phyloP scores from a whole-genome alignment of 1,284 basidiomycete genomes.

The Rhodofomes roseus region DNA sequence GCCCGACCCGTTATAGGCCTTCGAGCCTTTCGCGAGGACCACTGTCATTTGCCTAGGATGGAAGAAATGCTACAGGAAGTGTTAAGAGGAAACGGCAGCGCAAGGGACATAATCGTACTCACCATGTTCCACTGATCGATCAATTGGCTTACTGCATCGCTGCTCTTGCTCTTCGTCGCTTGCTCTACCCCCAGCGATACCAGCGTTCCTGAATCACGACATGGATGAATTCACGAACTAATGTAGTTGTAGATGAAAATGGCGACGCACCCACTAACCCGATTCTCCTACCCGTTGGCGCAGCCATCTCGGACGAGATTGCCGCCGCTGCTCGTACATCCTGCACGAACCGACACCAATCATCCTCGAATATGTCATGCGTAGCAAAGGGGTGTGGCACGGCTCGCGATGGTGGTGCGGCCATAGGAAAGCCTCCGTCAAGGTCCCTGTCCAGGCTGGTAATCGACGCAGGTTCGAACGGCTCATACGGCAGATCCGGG shows the following conservation, averaged over 20 bases:
- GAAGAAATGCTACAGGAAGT: neutral
- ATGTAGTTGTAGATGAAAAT: neutral
- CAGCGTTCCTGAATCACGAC: neutral
- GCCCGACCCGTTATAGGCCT: neutral
- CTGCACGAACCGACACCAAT: constrained; percentile 30
- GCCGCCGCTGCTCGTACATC: constrained; percentile 2
- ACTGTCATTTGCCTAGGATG: neutral
- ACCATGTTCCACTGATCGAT: neutral
- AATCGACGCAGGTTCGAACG: constrained; percentile 4
- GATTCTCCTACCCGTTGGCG: neutral
- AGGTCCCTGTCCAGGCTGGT: constrained; percentile 8
- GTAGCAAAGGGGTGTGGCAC: constrained; percentile 33
- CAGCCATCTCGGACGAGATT: neutral
- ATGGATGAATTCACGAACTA: neutral
- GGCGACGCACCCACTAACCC: neutral
- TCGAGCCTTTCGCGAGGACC: neutral
- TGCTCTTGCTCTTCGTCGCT: neutral
- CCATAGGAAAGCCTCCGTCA: constrained; percentile 11
- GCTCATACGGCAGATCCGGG: neutral
- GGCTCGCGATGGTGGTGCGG: constrained; percentile 7
- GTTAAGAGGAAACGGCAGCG: neutral
- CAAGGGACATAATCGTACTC: neutral
- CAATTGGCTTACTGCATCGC: neutral
- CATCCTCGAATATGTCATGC: constrained; percentile 34
- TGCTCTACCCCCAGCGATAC: neutral